Base-by-base conservation (phyloP, 495 filamentous ascomycete genomes). In the Tirmania nivea region DNA sequence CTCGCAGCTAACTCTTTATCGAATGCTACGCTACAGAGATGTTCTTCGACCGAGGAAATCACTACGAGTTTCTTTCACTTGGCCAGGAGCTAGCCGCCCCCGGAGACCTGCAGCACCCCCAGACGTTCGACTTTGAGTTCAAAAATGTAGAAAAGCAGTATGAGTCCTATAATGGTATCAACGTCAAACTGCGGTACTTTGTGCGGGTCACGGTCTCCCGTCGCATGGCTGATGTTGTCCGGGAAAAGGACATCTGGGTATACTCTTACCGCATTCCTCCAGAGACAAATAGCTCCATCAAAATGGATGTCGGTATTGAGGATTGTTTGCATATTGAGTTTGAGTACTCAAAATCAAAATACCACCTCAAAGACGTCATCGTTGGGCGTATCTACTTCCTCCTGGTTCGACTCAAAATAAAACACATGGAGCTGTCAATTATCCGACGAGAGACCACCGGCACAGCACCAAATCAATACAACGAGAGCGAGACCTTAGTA, bases 71-170 rank as follows among this genome's bases (percentile, higher is more conserved):
- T 67, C 79, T 96, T 45, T 93, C 86, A 20, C 76, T 96, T 14
- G 86, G 87, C 53, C 90, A 95, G 66, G 90, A 99, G 67, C 78
- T 99, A 31, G 90, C 90, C 10, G 86, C 87, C 19, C 90, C 90
- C 1, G 92, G 90, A 62, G 90, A 99, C 69, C 79, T 99, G 52
- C 88, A 96, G 59, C 90, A 99, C 69, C 92, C 90, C 35, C 92
- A 96, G 70, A 93, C 87, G 45, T 95, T 94, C 72, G 85, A 92
- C 54, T 99, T 99, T 78, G 94, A 95, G 71, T 99, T 99, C 77
- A 99, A 96, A 69, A 96, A 96, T 67, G 84, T 99, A 60, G 90
- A 99, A 75, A 99, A 99, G 72, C 87, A 93, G 67, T 99, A 99
- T 73, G 90, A 99, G 69, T 94, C 88, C 55, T 99, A 99, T 75